Percentiles rank a stretch among this genome's conserved stretches.
Conservation (phyloP, 345 rosid species). For the Moringa oleifera region DNA sequence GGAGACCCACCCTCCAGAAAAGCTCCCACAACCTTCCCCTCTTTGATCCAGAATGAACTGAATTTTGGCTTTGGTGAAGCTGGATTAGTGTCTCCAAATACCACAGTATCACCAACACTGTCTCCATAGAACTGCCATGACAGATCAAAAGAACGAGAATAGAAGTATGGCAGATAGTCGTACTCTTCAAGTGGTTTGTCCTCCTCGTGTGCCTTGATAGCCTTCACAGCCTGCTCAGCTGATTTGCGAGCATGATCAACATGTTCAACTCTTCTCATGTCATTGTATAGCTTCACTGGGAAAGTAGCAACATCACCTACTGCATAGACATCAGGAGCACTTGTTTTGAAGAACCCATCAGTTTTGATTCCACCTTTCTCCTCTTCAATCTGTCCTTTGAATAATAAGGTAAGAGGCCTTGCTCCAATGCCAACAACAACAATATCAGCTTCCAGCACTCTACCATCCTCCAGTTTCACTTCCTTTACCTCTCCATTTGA, state of each 20-base stretch:
- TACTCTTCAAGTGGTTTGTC: constrained; percentile 59
- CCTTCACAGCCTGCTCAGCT: constrained; percentile 45
- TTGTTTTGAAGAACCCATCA: constrained; percentile 29
- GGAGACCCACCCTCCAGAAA: constrained; percentile 88
- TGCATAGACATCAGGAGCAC: constrained; percentile 39
- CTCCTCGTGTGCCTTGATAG: constrained; percentile 63
- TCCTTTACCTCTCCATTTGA: constrained; percentile 72
- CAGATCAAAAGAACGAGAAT: constrained; percentile 42
- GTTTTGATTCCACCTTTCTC: constrained; percentile 77
- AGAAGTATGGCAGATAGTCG: constrained; percentile 41
- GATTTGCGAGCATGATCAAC: constrained; percentile 83
- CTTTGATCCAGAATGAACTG: constrained; percentile 85
- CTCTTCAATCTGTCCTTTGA: constrained; percentile 74
- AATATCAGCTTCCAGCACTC: constrained; percentile 63
- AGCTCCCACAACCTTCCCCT: constrained; percentile 78
- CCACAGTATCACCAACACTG: constrained; percentile 50
- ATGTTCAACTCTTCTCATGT: constrained; percentile 75
- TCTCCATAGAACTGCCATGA: constrained; percentile 99
- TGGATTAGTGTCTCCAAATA: constrained; percentile 73
- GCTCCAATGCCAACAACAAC: constrained; percentile 18
- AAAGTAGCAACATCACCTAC: constrained; percentile 83
- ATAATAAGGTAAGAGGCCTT: constrained; percentile 18
- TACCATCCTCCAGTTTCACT: constrained; percentile 66
- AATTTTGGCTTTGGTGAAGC: constrained; percentile 64
- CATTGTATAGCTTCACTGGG: constrained; percentile 30